Conservation (phyloP, 2,329 filamentous ascomycete species). For the Colletotrichum sp. region DNA sequence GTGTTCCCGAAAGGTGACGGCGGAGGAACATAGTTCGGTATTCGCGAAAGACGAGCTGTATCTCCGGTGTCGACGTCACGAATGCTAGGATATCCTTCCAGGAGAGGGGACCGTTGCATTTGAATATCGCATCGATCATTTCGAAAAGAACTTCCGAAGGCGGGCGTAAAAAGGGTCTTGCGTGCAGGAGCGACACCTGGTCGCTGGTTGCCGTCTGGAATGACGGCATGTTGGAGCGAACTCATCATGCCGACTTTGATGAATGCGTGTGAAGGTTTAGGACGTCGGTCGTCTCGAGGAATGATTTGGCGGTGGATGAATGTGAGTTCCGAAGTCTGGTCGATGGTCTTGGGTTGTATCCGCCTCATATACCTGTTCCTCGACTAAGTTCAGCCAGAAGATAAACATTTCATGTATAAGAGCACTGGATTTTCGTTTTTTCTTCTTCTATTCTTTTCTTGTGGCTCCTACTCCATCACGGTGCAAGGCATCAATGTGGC, state of each 20-base stretch:
- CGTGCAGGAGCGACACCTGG: background rate
- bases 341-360: background rate
- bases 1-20: background rate
- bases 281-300: background rate
- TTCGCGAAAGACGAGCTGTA: background rate
- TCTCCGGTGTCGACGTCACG: background rate
- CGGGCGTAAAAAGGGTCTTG: background rate
- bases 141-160: background rate
- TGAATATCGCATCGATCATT: background rate
- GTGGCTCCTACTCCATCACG: background rate
- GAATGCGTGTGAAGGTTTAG: background rate
- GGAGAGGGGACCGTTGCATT: background rate
- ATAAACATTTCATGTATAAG: background rate
- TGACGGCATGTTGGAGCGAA: background rate
- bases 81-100: background rate
- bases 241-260: background rate
- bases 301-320: background rate
- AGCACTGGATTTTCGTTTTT: background rate
- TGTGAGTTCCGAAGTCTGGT: background rate
- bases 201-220: background rate
- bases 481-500: background rate
- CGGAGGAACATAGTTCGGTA: background rate
- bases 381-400: background rate
- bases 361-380: background rate
- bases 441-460: background rate